These are phyloP conservation scores for Picea glauca DNA, from an alignment of 75 land plant genomes.

Conservation along the genomic window DNA sequence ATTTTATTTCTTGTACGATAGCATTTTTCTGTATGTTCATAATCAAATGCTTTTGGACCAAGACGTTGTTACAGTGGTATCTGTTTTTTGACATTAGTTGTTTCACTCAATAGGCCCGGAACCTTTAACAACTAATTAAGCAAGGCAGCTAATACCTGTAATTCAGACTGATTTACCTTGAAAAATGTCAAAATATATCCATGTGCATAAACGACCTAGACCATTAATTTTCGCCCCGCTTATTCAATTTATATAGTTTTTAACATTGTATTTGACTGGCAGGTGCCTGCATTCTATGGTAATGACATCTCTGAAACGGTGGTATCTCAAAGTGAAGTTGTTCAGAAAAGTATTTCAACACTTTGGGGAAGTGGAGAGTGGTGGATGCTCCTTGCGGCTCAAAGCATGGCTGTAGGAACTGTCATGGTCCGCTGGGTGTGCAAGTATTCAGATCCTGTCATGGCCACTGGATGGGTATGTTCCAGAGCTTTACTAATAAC, in stretches of 20 bases:
- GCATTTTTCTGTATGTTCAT: not conserved
- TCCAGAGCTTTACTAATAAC: not conserved
- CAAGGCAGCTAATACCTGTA: not conserved
- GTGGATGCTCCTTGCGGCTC: conserved; percentile 99
- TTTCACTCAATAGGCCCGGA: not conserved
- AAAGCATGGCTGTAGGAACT: conserved; percentile 98
- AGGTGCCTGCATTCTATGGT: conserved; percentile 49
- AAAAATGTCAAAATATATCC: not conserved
- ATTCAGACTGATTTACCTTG: not conserved
- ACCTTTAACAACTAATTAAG: not conserved
- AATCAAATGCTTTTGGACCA: not conserved
- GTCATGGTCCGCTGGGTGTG: conserved; percentile 99
- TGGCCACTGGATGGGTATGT: conserved; percentile 99
- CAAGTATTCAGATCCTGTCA: conserved; percentile 90
- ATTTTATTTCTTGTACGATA: not conserved
- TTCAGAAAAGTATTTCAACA: conserved; percentile 45
- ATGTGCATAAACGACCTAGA: not conserved
- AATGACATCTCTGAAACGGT: conserved; percentile 3
- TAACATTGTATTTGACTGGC: not conserved
- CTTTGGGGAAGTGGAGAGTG: conserved; percentile 98
- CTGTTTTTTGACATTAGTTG: conserved; percentile 3
- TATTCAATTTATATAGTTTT: not conserved
- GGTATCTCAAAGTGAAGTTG: conserved; percentile 10
- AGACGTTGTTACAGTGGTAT: not conserved
- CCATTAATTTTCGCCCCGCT: not conserved